These are phyloP conservation scores for Wolfiporia cocos DNA, from an alignment of 1,284 basidiomycete genomes.

Conservation along the genomic window DNA sequence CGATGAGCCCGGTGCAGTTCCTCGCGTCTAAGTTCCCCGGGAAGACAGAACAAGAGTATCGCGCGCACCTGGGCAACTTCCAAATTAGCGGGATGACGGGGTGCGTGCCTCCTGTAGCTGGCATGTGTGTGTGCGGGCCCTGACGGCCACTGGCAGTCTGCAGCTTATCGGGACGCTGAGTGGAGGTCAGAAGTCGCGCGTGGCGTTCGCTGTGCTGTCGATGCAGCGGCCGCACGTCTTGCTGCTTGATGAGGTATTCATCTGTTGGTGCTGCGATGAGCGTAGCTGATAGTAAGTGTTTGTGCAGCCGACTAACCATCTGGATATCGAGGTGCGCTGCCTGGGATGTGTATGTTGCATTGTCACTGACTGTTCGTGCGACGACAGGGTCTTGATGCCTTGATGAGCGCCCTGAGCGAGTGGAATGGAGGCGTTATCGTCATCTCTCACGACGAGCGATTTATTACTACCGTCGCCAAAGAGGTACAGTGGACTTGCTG, in stretches of 20 bases:
- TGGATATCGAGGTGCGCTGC: constrained; percentile 88
- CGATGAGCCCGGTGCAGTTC: constrained; percentile 89
- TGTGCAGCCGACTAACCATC: constrained; percentile 87
- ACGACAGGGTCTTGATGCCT: constrained; percentile 82
- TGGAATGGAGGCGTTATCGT: constrained; percentile 98
- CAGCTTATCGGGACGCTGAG: constrained; percentile 82
- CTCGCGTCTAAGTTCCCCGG: constrained; percentile 90
- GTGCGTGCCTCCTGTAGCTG: constrained; percentile 32
- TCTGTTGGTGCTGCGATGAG: not conserved
- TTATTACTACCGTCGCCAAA: constrained; percentile 80
- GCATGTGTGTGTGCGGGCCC: no score
- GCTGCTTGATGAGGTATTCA: constrained; percentile 78
- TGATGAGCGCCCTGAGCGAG: constrained; percentile 80
- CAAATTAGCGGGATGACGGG: constrained; percentile 98
- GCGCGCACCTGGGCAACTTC: constrained; percentile 93
- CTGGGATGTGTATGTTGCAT: no score
- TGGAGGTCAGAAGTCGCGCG: constrained; percentile 96
- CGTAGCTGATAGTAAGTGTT: not conserved
- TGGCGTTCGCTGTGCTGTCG: constrained; percentile 92
- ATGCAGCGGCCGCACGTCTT: constrained; percentile 86
- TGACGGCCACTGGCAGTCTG: no score
- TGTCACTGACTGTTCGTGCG: no score
- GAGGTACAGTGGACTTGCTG: constrained; percentile 46
- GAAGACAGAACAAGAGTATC: constrained; percentile 94
- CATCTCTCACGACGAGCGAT: constrained; percentile 92